Percentiles rank a stretch among this genome's conserved stretches.
Evolutionary conservation across 23 red algal genomes (phyloP).

Genomic region (Cyanidium caldarium): DNA sequence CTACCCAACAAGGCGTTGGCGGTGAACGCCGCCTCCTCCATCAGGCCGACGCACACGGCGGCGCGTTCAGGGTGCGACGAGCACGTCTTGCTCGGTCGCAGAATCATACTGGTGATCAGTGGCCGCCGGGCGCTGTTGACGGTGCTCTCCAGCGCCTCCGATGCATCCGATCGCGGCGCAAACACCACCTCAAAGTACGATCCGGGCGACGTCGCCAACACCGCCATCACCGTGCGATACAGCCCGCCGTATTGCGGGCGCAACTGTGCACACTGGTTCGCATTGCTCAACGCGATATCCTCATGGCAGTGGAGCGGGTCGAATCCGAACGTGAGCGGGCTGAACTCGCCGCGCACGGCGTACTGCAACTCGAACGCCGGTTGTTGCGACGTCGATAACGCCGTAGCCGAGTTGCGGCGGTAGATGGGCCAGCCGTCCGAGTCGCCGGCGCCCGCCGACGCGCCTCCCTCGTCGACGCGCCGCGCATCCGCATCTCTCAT

Average conservation of each 20-base stretch:
- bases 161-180: slow-evolving; percentile 16
- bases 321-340: slow-evolving; percentile 61
- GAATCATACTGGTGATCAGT: too few species aligned
- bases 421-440: background rate
- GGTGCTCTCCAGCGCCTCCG: too few species aligned
- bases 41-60: too few species aligned
- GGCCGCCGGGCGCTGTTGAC: too few species aligned
- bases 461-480: background rate
- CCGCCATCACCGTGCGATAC: slow-evolving; percentile 51
- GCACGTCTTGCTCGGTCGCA: too few species aligned
- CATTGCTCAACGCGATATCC: slow-evolving; percentile 58
- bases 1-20: background rate
- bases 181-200: slow-evolving; percentile 82
- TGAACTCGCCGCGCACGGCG: slow-evolving; percentile 62
- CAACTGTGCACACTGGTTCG: slow-evolving; percentile 59
- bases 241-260: slow-evolving; percentile 50
- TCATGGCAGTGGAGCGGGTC: slow-evolving; percentile 68
- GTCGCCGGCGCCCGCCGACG: background rate
- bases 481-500: background rate
- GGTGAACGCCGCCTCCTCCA: too few species aligned
- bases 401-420: background rate
- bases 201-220: slow-evolving; percentile 20
- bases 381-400: background rate
- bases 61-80: too few species aligned
- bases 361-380: slow-evolving; percentile 20